Evolutionary conservation across 306 rosid species (phyloP).

Genomic region (Luffa acutangula): DNA sequence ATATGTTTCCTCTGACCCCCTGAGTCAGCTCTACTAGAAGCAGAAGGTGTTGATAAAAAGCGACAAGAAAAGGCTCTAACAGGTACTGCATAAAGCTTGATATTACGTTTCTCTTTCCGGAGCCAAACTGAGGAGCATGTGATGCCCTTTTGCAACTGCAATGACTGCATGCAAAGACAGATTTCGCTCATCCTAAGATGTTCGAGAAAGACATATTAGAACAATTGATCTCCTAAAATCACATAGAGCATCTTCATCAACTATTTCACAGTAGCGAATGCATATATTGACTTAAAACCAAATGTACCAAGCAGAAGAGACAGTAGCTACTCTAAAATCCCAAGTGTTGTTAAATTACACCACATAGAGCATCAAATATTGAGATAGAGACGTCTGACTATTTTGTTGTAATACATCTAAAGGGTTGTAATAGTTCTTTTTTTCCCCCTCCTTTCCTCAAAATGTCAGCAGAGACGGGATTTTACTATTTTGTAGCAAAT

Average conservation of each 20-base stretch:
- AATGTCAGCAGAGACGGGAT: background rate
- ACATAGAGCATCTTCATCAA: background rate
- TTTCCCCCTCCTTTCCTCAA: background rate
- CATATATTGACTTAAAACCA: background rate
- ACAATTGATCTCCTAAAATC: background rate
- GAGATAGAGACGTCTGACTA: background rate
- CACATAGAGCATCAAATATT: background rate
- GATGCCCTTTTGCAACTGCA: conserved; percentile 22
- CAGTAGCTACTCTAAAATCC: background rate
- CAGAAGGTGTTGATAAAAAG: conserved; percentile 18
- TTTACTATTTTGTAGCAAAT: background rate
- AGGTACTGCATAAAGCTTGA: conserved; percentile 37
- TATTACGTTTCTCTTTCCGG: conserved; percentile 18
- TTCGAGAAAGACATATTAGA: conserved; percentile 1
- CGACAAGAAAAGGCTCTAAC: conserved; percentile 13
- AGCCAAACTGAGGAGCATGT: conserved; percentile 24
- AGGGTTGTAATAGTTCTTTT: background rate
- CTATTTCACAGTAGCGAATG: background rate
- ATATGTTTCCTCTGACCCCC: conserved; percentile 13
- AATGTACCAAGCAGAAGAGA: background rate
- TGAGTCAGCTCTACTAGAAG: conserved; percentile 25
- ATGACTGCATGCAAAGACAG: conserved; percentile 21
- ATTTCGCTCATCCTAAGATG: conserved; percentile 34
- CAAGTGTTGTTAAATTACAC: background rate
- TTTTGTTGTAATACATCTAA: no score